phyloP scores from a whole-genome alignment of 805 yeast species.

The Yamadazyma sp. region DNA sequence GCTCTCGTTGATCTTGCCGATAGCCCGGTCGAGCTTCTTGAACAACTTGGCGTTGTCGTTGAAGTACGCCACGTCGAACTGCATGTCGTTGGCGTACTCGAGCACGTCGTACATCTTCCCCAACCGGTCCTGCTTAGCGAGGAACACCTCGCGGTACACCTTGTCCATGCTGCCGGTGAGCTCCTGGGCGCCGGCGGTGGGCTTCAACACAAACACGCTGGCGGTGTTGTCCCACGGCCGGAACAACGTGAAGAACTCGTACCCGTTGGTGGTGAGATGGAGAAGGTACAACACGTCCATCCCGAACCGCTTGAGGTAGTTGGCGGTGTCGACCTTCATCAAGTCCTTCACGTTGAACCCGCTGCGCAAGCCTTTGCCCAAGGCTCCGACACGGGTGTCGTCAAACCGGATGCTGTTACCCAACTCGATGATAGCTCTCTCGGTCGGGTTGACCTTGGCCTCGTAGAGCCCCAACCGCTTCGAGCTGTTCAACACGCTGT shows the following conservation, averaged over 20 bases:
- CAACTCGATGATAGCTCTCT: constrained; percentile 74
- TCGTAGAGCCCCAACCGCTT: constrained; percentile 74
- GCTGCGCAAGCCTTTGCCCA: constrained; percentile 79
- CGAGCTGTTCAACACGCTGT: constrained; percentile 62
- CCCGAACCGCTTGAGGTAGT: constrained; percentile 55
- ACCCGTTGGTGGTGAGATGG: constrained; percentile 70
- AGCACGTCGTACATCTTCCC: constrained; percentile 46
- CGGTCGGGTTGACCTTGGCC: constrained; percentile 61
- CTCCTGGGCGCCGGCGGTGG: constrained; percentile 65
- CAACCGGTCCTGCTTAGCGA: constrained; percentile 46
- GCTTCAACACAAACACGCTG: constrained; percentile 60
- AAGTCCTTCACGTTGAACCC: constrained; percentile 74
- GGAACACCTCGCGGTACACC: constrained; percentile 54
- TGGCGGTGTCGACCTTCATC: constrained; percentile 45
- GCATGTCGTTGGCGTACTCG: constrained; percentile 51
- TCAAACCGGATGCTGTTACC: constrained; percentile 75
- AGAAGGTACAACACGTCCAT: constrained; percentile 63
- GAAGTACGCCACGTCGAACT: constrained; percentile 55
- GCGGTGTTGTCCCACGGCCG: constrained; percentile 59
- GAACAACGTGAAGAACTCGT: constrained; percentile 70
- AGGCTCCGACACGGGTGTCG: constrained; percentile 70
- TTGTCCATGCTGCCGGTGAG: constrained; percentile 55
- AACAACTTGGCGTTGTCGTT: constrained; percentile 56
- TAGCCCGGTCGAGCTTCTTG: constrained; percentile 53
- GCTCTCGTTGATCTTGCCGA: constrained; percentile 56